These are phyloP conservation scores for Haplosporangium gracile DNA, from an alignment of 192 early-diverging fungal species.

Conservation along the genomic window DNA sequence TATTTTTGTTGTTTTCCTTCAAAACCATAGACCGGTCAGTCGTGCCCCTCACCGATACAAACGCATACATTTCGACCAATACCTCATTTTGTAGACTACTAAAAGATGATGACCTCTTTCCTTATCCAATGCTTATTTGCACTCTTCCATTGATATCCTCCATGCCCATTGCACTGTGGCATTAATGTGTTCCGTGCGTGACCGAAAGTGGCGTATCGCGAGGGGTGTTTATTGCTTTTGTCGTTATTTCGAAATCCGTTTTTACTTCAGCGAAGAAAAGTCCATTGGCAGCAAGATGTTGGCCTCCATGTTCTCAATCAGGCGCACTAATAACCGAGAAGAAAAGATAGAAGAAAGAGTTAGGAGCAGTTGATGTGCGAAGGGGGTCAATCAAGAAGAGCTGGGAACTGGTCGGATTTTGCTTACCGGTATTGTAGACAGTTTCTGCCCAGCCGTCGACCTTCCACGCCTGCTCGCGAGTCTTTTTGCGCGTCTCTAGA, in stretches of 20 bases:
- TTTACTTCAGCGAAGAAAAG: slow-evolving; percentile 55
- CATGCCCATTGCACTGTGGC: neutral
- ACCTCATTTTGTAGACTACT: slow-evolving; percentile 21
- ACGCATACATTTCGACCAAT: neutral
- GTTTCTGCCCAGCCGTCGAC: slow-evolving; percentile 95
- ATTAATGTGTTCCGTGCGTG: neutral
- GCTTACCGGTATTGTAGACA: slow-evolving; percentile 85
- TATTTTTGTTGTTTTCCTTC: slow-evolving; percentile 17
- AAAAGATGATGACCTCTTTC: neutral
- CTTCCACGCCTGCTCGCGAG: slow-evolving; percentile 93
- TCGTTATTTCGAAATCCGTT: too few relatives aligned
- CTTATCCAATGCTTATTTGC: too few relatives aligned
- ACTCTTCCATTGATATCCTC: too few relatives aligned
- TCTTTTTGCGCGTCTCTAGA: slow-evolving; percentile 88
- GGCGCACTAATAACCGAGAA: slow-evolving; percentile 66
- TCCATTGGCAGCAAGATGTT: slow-evolving; percentile 78
- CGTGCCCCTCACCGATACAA: neutral
- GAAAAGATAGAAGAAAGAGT: neutral
- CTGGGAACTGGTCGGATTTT: neutral
- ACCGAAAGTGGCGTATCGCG: neutral
- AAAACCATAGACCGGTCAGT: slow-evolving; percentile 7
- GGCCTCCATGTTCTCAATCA: slow-evolving; percentile 87
- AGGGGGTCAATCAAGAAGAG: neutral
- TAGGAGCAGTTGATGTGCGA: neutral
- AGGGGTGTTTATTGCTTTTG: neutral